Conservation (phyloP, 139 green algal species). For the Astrephomene gubernaculifera region DNA sequence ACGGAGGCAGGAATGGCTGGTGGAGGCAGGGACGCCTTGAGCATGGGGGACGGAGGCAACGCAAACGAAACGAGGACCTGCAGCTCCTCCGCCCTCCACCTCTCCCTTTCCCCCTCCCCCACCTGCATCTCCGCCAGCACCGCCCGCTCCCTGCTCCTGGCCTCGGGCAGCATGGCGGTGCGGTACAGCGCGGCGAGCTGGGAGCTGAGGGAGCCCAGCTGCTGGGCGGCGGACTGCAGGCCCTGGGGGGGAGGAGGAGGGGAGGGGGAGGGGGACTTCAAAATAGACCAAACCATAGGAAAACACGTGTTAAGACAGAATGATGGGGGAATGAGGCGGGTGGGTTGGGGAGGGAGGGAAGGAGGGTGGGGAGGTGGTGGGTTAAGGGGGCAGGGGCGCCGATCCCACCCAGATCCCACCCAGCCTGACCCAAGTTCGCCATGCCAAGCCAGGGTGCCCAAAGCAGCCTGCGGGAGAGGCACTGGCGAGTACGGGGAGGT, state of each 20-base stretch:
- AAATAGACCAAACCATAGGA: not conserved
- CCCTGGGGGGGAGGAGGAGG: constrained; percentile 2
- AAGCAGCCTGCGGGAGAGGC: not conserved
- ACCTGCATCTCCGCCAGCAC: constrained; percentile 42
- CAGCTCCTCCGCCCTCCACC: not conserved
- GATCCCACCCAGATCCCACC: not conserved
- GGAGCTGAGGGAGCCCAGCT: not conserved
- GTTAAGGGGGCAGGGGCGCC: not conserved
- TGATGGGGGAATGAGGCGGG: not conserved
- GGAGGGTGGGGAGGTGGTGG: not conserved
- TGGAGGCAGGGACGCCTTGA: not conserved
- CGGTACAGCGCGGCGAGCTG: constrained; percentile 38
- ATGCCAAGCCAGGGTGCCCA: not conserved
- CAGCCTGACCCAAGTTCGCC: not conserved
- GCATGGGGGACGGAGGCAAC: not conserved
- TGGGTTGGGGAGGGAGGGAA: not conserved
- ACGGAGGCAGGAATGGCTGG: not conserved
- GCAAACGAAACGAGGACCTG: not conserved
- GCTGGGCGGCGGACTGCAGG: not conserved
- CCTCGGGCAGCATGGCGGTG: constrained; percentile 35
- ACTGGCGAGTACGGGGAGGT: not conserved
- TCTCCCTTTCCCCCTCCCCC: not conserved
- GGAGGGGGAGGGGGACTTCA: not conserved
- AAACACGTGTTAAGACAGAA: not conserved
- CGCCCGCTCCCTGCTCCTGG: constrained; percentile 24